Base-by-base conservation (phyloP, 208 protist genomes). In the Leishmania tarentolae region DNA sequence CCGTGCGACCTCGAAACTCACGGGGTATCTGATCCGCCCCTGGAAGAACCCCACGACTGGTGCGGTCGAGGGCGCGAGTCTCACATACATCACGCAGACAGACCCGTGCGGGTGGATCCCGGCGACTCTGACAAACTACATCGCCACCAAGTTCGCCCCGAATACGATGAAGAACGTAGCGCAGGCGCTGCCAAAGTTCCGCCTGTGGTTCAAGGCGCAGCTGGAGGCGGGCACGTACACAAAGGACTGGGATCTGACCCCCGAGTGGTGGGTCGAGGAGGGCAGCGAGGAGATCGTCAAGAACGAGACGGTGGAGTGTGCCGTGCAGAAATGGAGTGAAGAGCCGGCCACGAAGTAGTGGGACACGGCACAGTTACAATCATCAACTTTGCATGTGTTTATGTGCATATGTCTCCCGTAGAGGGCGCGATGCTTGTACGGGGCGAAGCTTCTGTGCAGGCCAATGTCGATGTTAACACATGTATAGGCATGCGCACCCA, bases 61-160 rank as follows among this genome's bases (percentile, higher is more conserved):
- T 31, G 82, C 79, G 80, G 76, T 78, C 31, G 76, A 76, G 19
- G 93, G 92, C 24, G 84, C 83, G 4, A 89, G 84, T 56, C 74
- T 98, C 35, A 97, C 94, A 24, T 98, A 97, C 84, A 89, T 98
- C 21, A 94, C 94, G 3, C 92, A 95, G 69, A 89, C 87, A n/a
- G 94, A 98, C 52, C 93, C 90, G 24, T 73, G 80, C 44, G 96
- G 96, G 11, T 96, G 90, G 92, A 97, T 98, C 52, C 96, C 96
- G 13, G 78, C 88, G 7, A 79, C 83, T 17, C 8, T 97, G 19
- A 96, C 90, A 47, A 98, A 98, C 80, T 94, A 86, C 74, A 77
- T 98, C 44, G 81, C 90, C 31, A 93, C 86, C 17, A 97, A 97
- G 84, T 88, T 88, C 59, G 94, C 91, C 0, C 95, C 95, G 1